Percentiles rank a stretch among this genome's conserved stretches.
These are phyloP conservation scores for Metschnikowia similis DNA, from an alignment of 805 yeast species.

Conservation along the genomic window DNA sequence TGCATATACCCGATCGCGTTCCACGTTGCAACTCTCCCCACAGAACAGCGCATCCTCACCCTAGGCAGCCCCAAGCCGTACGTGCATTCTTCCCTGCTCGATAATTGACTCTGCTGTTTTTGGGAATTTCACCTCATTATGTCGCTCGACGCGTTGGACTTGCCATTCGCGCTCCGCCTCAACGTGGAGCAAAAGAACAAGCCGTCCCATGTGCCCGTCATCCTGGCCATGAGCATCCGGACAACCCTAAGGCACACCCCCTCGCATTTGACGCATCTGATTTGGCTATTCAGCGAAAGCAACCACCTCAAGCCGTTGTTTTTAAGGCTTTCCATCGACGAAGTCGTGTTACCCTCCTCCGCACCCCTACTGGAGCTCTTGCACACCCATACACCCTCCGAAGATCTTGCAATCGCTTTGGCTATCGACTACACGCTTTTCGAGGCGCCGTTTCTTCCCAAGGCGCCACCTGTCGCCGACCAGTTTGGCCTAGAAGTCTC, in stretches of 20 bases:
- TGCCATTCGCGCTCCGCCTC: slow-evolving; percentile 7
- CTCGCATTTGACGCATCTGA: slow-evolving; percentile 22
- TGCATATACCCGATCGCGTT: not conserved
- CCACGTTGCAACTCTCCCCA: not conserved
- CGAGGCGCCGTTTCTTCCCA: slow-evolving; percentile 18
- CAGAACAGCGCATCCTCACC: not conserved
- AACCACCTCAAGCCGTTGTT: slow-evolving; percentile 25
- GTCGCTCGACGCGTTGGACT: slow-evolving; percentile 4
- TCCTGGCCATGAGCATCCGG: slow-evolving; percentile 7
- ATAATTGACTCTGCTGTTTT: not conserved
- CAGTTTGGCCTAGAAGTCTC: slow-evolving; percentile 21
- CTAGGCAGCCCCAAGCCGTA: not conserved
- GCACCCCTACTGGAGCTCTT: slow-evolving; percentile 15
- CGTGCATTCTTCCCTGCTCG: not conserved
- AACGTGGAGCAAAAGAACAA: slow-evolving; percentile 5
- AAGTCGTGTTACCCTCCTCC: slow-evolving; percentile 8
- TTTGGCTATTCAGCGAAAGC: slow-evolving; percentile 27
- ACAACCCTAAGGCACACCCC: slow-evolving; percentile 24
- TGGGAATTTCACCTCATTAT: not conserved
- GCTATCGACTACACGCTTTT: slow-evolving; percentile 24
- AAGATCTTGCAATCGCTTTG: slow-evolving; percentile 5
- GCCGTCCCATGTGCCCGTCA: not conserved
- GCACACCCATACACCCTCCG: slow-evolving; percentile 3
- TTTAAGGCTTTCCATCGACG: slow-evolving; percentile 14
- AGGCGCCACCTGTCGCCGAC: slow-evolving; percentile 22